Evolutionary conservation across 2,329 filamentous ascomycete genomes (phyloP), one percentile per base, ranked within the genome.

Genomic region (Tolypocladium cylindrosporum): DNA sequence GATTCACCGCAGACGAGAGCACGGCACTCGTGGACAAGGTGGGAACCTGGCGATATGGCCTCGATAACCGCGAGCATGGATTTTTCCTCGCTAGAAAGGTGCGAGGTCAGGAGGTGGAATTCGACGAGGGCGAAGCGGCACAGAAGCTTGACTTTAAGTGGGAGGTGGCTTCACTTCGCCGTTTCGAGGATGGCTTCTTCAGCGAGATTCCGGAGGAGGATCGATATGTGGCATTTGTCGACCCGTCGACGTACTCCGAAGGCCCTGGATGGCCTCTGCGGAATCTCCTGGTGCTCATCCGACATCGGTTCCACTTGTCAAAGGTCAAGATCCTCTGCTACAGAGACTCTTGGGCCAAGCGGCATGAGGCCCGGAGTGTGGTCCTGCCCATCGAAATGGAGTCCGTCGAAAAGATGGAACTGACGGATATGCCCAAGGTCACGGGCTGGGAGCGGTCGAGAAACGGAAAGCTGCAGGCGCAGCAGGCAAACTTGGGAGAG

Each of bases 61-160:
- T 89, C 19, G 92, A 97, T 71, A 80, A 83, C 41, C 83, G 91
- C 55, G 91, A 99, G 72, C 87, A 93, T 69, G 94, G 94, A 11
- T 99, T 97, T 75, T 99, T 99, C 72, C 77, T 99, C n/a, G 92
- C 87, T 9, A 96, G 96, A 74, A 90, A 87, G 66, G 75, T 87
- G 34, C 79, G 77, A 1, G 69, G 66, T 2, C 65, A 71, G 45
- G 69, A 72, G 43, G 67, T 73, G 55, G 75, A 78, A n/a, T 77
- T 76, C 0, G 78, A 81, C 34, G 72, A 74, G 11, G 75, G 81
- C 37, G 81, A 84, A 7, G 75, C 66, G 19, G 62, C 65, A 1
- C 62, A 67, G n/a, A 67, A 76, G 10, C 74, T 89, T 21, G 82
- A 83, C 0, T 94, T 85, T 65, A 79, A 75, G 53, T 99, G 94